phyloP scores from a whole-genome alignment of 1,284 basidiomycete species.

The Leccinum solheimii region DNA sequence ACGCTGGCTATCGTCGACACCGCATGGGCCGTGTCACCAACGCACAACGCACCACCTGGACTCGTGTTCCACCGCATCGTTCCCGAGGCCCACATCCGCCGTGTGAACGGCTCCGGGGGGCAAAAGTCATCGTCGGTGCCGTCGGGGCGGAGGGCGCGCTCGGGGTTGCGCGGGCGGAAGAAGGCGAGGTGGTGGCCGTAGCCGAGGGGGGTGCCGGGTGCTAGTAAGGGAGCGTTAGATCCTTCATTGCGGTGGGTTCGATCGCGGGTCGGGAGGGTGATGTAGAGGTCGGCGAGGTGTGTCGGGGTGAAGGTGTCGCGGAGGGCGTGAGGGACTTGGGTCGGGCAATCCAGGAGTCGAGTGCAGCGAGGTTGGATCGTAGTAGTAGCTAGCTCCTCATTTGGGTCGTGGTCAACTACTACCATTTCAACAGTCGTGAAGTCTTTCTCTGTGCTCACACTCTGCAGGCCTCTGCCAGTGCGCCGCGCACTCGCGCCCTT shows the following conservation, averaged over 20 bases:
- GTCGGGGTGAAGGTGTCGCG: constrained; percentile 50
- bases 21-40: constrained; percentile 58
- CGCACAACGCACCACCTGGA: constrained; percentile 39
- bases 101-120: constrained; percentile 72
- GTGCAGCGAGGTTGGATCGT: constrained; percentile 16
- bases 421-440: constrained; percentile 18
- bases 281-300: constrained; percentile 59
- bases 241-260: constrained; percentile 37
- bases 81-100: constrained; percentile 86
- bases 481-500: constrained; percentile 16
- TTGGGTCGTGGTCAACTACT: neutral
- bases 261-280: constrained; percentile 72
- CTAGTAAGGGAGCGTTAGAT: neutral
- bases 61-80: constrained; percentile 62
- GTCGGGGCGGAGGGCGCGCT: constrained; percentile 59
- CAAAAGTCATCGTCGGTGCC: constrained; percentile 73
- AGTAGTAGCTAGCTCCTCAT: neutral
- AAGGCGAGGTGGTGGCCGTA: constrained; percentile 74
- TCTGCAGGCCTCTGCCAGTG: constrained; percentile 30
- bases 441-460: constrained; percentile 11
- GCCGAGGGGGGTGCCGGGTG: constrained; percentile 40
- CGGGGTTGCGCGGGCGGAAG: constrained; percentile 68
- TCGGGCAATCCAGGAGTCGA: constrained; percentile 54
- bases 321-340: constrained; percentile 42
- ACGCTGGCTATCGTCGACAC: constrained; percentile 53